phyloP scores from a whole-genome alignment of 2,329 filamentous ascomycete species.

The Monosporascus sp. region DNA sequence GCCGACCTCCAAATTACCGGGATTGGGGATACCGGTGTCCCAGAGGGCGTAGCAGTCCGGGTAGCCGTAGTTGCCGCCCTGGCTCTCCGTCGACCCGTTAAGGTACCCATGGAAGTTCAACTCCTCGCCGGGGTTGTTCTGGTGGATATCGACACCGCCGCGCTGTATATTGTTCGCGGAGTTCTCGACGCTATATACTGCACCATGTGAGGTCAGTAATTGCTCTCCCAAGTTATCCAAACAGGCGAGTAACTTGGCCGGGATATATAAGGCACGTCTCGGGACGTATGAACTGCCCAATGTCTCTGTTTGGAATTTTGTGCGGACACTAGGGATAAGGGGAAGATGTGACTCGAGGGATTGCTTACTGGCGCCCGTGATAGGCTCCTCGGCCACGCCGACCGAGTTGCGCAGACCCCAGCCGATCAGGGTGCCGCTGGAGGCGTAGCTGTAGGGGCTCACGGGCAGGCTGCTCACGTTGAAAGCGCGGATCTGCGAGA shows the following conservation, averaged over 20 bases:
- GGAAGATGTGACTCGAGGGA: no score
- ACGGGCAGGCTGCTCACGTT: slow-evolving; percentile 29
- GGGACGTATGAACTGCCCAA: no score
- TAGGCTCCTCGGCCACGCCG: slow-evolving; percentile 58
- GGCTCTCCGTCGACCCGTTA: slow-evolving; percentile 15
- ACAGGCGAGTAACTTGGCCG: no score
- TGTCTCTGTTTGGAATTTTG: no score
- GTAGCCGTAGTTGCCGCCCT: slow-evolving; percentile 59
- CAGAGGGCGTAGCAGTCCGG: slow-evolving; percentile 64
- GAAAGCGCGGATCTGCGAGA: slow-evolving; percentile 51
- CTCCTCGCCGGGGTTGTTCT: slow-evolving; percentile 68
- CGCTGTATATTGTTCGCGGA: slow-evolving; percentile 60
- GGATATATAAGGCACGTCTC: no score
- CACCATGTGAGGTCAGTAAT: no score
- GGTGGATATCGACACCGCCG: slow-evolving; percentile 53
- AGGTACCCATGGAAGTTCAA: slow-evolving; percentile 64
- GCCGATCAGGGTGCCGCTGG: slow-evolving; percentile 45
- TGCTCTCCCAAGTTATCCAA: no score
- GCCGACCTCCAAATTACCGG: slow-evolving; percentile 37
- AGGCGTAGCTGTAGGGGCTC: slow-evolving; percentile 35
- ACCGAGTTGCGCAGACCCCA: slow-evolving; percentile 73
- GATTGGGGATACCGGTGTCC: slow-evolving; percentile 42
- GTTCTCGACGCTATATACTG: slow-evolving; percentile 60
- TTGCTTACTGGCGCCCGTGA: slow-evolving; percentile 33
- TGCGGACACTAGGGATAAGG: no score